Evolutionary conservation across 2,329 filamentous ascomycete species (phyloP).

Genomic region (Sporothrix euskadiensis): DNA sequence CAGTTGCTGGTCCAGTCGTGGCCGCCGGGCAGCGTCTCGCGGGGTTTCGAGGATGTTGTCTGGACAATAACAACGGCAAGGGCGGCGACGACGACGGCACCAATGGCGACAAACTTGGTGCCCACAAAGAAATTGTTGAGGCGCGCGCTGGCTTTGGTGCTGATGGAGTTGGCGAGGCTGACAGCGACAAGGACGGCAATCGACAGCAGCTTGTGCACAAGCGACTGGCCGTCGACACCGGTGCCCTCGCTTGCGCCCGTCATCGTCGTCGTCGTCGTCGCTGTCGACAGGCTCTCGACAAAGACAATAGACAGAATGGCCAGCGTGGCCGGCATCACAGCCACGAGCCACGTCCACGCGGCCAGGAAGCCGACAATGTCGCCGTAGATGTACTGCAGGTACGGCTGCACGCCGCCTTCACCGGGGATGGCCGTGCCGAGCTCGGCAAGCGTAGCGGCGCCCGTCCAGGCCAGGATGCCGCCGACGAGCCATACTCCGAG

Average conservation of each 20-base stretch:
- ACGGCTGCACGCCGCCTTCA: constrained; percentile 65
- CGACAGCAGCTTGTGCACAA: constrained; percentile 55
- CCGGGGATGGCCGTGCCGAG: constrained; percentile 63
- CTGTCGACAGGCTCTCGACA: constrained; percentile 52
- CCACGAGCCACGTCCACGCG: constrained; percentile 66
- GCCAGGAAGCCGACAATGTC: constrained; percentile 63
- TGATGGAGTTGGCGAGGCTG: constrained; percentile 56
- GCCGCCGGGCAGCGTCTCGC: constrained; percentile 44
- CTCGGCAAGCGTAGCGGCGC: constrained; percentile 62
- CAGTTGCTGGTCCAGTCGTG: constrained; percentile 57
- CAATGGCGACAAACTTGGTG: constrained; percentile 54
- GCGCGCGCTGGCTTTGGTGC: constrained; percentile 56
- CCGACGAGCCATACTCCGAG: constrained; percentile 62
- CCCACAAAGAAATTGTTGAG: constrained; percentile 58
- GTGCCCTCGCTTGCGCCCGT: not conserved
- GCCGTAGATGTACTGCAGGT: constrained; percentile 61
- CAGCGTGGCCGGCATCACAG: constrained; percentile 64
- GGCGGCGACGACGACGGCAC: constrained; percentile 51
- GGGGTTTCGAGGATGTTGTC: constrained; percentile 37
- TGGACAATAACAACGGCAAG: constrained; percentile 50
- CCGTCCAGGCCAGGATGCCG: constrained; percentile 64
- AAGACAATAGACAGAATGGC: constrained; percentile 66
- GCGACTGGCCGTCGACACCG: constrained; percentile 34
- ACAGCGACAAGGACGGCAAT: constrained; percentile 50
- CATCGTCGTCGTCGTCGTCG: not conserved